Percentiles rank a stretch among this genome's conserved stretches.
These are phyloP conservation scores for Lineolata rhizophorae DNA, from an alignment of 495 filamentous ascomycete species.

Conservation along the genomic window DNA sequence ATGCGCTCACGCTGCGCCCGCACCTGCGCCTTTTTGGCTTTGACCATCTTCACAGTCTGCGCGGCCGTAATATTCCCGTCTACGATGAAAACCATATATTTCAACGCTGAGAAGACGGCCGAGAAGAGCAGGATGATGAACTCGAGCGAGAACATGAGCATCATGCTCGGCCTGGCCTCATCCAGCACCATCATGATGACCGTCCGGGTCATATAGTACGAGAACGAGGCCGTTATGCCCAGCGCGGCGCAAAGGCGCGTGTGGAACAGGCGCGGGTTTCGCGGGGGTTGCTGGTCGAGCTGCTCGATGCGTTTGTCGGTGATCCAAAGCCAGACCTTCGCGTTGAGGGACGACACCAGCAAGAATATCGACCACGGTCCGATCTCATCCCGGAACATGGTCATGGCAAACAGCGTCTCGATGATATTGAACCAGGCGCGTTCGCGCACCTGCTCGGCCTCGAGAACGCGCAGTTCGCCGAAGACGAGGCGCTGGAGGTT, in stretches of 20 bases:
- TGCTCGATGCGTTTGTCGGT: conserved; percentile 85
- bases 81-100: conserved; percentile 59
- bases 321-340: conserved; percentile 97
- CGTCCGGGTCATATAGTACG: conserved; percentile 57
- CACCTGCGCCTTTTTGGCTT: conserved; percentile 32
- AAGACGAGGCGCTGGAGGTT: conserved; percentile 79
- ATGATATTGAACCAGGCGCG: conserved; percentile 94
- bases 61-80: conserved; percentile 53
- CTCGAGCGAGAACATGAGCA: conserved; percentile 99
- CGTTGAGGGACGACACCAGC: conserved; percentile 79
- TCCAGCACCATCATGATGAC: conserved; percentile 61
- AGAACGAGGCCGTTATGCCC: conserved; percentile 50
- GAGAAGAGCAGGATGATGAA: conserved; percentile 69
- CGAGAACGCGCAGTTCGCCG: conserved; percentile 74
- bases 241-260: conserved; percentile 59
- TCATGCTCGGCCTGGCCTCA: conserved; percentile 82
- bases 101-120: conserved; percentile 52
- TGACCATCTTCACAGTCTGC: conserved; percentile 42
- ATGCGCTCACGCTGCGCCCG: conserved; percentile 36
- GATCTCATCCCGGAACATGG: conserved; percentile 90
- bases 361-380: conserved; percentile 87
- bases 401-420: conserved; percentile 94
- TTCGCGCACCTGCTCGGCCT: conserved; percentile 92
- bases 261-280: conserved; percentile 81
- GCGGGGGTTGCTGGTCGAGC: conserved; percentile 83